Conservation (phyloP, 2,329 filamentous ascomycete species). For the Aspergillus brasiliensis region DNA sequence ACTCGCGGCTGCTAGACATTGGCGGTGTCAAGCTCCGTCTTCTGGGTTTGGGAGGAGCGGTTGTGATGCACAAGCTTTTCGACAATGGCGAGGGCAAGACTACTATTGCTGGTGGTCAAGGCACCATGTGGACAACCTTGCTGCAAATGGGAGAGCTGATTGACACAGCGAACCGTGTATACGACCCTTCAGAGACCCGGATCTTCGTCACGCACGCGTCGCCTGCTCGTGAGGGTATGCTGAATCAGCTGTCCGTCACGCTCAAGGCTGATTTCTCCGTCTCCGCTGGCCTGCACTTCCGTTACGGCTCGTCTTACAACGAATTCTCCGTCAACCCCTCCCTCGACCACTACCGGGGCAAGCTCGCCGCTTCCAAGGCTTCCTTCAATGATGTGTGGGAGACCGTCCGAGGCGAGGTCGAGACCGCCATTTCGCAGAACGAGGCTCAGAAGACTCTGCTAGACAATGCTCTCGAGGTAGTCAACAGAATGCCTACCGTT, state of each 20-base stretch:
- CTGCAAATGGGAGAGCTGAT: constrained; percentile 98
- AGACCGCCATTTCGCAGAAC: constrained; percentile 90
- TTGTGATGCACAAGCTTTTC: constrained; percentile 99
- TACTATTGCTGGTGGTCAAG: constrained; percentile 96
- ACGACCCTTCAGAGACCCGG: constrained; percentile 95
- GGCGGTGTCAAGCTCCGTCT: constrained; percentile 95
- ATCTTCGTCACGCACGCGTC: constrained; percentile 97
- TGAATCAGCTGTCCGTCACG: constrained; percentile 96
- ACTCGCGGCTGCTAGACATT: constrained; percentile 90
- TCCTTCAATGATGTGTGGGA: constrained; percentile 99
- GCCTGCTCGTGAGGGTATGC: constrained; percentile 89
- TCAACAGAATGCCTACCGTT: constrained; percentile 96
- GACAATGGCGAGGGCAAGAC: constrained; percentile 98
- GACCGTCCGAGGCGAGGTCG: constrained; percentile 93
- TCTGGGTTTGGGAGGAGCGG: constrained; percentile 88
- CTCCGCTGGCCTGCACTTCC: constrained; percentile 95
- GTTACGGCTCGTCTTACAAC: constrained; percentile 98
- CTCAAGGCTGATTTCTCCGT: constrained; percentile 98
- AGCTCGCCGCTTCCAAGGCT: constrained; percentile 94
- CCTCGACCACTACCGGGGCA: constrained; percentile 95
- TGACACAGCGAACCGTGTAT: constrained; percentile 96
- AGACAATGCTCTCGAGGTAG: constrained; percentile 85
- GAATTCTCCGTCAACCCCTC: constrained; percentile 99
- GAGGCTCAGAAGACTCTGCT: constrained; percentile 90
- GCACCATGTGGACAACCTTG: constrained; percentile 99